Percentiles rank a stretch among this genome's conserved stretches.
phyloP scores from a whole-genome alignment of 129 eudicot species.

The Chrysanthemum seticuspe region DNA sequence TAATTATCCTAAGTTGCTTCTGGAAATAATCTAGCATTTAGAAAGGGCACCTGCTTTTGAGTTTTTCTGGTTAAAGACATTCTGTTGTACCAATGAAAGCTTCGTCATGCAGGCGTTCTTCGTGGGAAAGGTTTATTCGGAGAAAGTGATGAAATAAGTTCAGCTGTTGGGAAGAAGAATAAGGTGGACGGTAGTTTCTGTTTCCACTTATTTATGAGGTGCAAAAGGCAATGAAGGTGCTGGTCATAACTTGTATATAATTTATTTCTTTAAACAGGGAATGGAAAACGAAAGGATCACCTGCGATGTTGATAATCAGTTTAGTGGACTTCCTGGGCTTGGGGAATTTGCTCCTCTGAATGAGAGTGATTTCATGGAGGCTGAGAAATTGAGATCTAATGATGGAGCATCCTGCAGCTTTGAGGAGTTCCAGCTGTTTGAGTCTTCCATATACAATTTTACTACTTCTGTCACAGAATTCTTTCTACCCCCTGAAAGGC shows the following conservation, averaged over 20 bases:
- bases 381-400: constrained; percentile 30
- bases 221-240: constrained; percentile 9
- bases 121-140: constrained; percentile 28
- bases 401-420: constrained; percentile 52
- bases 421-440: constrained; percentile 57
- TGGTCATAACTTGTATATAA: constrained; percentile 10
- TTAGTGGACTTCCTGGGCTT: constrained; percentile 43
- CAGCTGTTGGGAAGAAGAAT: constrained; percentile 41
- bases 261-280: constrained; percentile 42
- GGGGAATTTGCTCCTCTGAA: constrained; percentile 50
- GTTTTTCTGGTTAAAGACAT: neutral
- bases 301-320: constrained; percentile 45
- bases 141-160: constrained; percentile 41
- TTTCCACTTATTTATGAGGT: constrained; percentile 31
- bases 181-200: constrained; percentile 64
- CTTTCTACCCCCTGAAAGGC: constrained; percentile 79
- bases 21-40: constrained; percentile 12
- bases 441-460: constrained; percentile 54
- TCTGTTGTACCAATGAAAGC: constrained; percentile 20
- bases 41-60: constrained; percentile 15
- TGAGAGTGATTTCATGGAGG: constrained; percentile 43
- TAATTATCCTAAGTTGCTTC: constrained; percentile 1
- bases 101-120: constrained; percentile 42
- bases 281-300: constrained; percentile 45
- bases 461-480: constrained; percentile 44